Base-by-base conservation (phyloP, 2,329 filamentous ascomycete genomes). In the Basipetospora chlamydospora region DNA sequence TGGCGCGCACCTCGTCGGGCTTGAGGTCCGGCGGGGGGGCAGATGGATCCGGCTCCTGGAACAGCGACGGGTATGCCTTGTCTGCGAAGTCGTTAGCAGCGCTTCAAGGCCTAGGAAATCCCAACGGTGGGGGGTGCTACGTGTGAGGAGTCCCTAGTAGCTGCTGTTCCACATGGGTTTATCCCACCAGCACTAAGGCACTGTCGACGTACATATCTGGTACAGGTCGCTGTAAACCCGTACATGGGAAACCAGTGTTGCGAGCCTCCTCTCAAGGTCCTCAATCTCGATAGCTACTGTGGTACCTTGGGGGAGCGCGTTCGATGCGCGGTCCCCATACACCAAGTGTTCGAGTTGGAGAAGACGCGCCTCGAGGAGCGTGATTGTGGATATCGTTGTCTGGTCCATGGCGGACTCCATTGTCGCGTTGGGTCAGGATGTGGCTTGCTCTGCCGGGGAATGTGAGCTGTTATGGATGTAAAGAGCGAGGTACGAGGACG, bases 151-250 rank as follows among this genome's bases (percentile, higher is more conserved):
- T n/a, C n/a, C n/a, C n/a, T n/a, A n/a, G n/a, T n/a, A n/a, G n/a
- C n/a, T n/a, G n/a, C n/a, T n/a, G n/a, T n/a, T n/a, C n/a, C n/a
- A n/a, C n/a, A n/a, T n/a, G n/a, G n/a, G n/a, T n/a, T n/a, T n/a
- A n/a, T n/a, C n/a, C n/a, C n/a, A n/a, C n/a, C n/a, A n/a, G n/a
- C n/a, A n/a, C n/a, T n/a, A n/a, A n/a, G n/a, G n/a, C n/a, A n/a
- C n/a, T n/a, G n/a, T n/a, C n/a, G n/a, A 49, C 68, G 16, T 62
- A 76, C 73, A 73, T 18, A 77, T 70, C 47, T 67, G 69, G 26
- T 77, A 57, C 6, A 77, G 59, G 44, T 77, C 71, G 20, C 60
- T 63, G 44, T 76, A 76, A 38, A 72, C 68, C 34, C 69, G 66
- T 23, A 70, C 56, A 36, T 60, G 59, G 21, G 66, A 64, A 5